Base-by-base conservation (phyloP, 2,329 filamentous ascomycete genomes). In the Exophiala xenobiotica region DNA sequence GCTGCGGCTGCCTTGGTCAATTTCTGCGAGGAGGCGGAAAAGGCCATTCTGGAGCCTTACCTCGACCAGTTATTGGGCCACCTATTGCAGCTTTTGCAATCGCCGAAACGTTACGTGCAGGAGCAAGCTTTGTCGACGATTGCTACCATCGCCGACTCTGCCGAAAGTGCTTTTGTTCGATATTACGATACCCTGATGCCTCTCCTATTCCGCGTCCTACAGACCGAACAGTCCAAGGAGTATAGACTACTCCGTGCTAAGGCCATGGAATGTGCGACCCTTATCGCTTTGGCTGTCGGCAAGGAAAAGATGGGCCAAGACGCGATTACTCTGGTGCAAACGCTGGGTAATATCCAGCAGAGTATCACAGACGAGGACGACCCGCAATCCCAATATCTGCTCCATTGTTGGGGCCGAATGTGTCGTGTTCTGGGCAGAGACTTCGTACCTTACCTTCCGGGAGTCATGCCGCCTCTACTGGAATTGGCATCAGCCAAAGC, bases 341-440 rank as follows among this genome's bases (percentile, higher is more conserved):
- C 96, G 18, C 79, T 99, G 46, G 91, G 88, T 46, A 83, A 82
- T 56, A 95, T 97, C 50, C 93, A 99, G 69, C 64, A 84, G 62
- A 86, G 80, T 65, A 93, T 97, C 56, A 86, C 85, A 3, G 93
- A 99, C 64, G 74, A 90, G 1, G 93, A 99, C 63, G 93, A 99
- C 66, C 93, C 93, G 31, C 93, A 99, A 70, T 88, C 90, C 12
- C 92, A 95, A 64, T 99, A 99, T 69, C 80, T 99, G 27, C 88
- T 99, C 73, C 93, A 99, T 77, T 99, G 93, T 75, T 99, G 93
- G 93, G 93, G 93, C 46, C 85, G 93, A 42, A 99, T 99, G 93
- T 97, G 92, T 72, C 86, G 93, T 60, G 92, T 99, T 23, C 80
- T 99, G 57, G 90, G 88, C 16, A 75, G 81, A 41, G 91, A 96